Base-by-base conservation (phyloP, 441 rosid species). In the Omphalea diandra region DNA sequence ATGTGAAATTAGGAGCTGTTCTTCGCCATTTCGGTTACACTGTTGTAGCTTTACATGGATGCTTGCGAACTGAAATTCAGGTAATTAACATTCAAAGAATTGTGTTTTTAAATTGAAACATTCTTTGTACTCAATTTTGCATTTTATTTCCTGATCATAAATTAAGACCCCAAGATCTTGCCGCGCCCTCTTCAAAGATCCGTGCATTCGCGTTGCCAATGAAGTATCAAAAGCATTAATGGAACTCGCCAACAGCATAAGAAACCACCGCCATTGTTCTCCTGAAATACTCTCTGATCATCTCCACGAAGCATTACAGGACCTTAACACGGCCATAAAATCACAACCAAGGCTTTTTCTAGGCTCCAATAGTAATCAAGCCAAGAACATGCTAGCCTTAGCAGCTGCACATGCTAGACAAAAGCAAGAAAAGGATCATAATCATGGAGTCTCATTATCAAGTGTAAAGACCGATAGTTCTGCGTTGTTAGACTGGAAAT, bases 21-120 rank as follows among this genome's bases (percentile, higher is more conserved):
- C 95, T 94, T 53, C 97, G 97, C 72, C 95, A 82, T 53, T 94
- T 91, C 46, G 91, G 97, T 65, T 90, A 91, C 75, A 83, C 88
- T 20, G 79, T 90, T 57, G 97, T 87, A 27, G 91, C 97, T 73
- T 83, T 94, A 33, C 97, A 91, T 67, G 98, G 97, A 24, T 90
- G 98, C 55, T 78, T 91, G 75, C 88, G 76, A 58, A 83, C 94
- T 15, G 97, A 94, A 80, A 88, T 91, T 72, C 97, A 91, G 92
- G 98, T 94, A 76, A 44, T 35, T 36, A 2, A 57, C 11, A 22
- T 1, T 50, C 54, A 49, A 15, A 20, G 10, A 50, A 5, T 20
- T 2, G 12, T 40, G n/a, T n/a, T n/a, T n/a, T n/a, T n/a, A n/a
- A n/a, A n/a, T n/a, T n/a, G n/a, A n/a, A n/a, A n/a, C n/a, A n/a